These are phyloP conservation scores for Trypanosoma scelopori DNA, from an alignment of 208 protist species.

Conservation along the genomic window DNA sequence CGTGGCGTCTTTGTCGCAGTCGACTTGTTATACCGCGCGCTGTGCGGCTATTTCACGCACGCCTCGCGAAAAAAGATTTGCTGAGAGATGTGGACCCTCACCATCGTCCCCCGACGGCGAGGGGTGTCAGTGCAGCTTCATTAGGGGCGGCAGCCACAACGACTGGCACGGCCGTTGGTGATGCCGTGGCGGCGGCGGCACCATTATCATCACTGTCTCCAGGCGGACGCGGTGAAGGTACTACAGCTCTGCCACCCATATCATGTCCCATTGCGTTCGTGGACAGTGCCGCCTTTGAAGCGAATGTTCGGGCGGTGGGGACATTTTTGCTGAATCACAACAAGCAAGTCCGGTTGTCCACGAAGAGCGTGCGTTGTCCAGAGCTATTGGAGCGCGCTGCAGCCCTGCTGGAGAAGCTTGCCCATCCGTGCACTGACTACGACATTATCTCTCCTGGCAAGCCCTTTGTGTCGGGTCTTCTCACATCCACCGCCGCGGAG, in stretches of 20 bases:
- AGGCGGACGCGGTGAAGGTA: background rate
- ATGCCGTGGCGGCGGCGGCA: background rate
- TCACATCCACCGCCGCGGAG: constrained; percentile 26
- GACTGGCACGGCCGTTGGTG: too few relatives aligned
- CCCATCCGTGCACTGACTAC: constrained; percentile 8
- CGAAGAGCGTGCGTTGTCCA: constrained; percentile 22
- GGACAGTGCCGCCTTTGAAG: constrained; percentile 21
- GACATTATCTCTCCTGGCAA: constrained; percentile 8
- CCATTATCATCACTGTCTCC: background rate
- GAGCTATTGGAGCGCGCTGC: constrained; percentile 22
- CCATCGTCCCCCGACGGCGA: background rate
- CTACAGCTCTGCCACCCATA: background rate
- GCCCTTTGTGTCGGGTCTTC: constrained; percentile 22
- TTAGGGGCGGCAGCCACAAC: background rate
- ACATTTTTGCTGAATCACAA: constrained; percentile 11
- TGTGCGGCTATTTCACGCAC: constrained; percentile 12
- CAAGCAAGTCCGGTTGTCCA: constrained; percentile 26
- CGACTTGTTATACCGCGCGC: constrained; percentile 8
- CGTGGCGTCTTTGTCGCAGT: constrained; percentile 3
- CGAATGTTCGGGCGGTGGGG: constrained; percentile 25
- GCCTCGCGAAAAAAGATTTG: background rate
- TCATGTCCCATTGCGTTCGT: constrained; percentile 21
- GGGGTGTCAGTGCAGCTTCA: background rate
- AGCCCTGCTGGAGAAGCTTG: constrained; percentile 13
- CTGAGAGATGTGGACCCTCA: background rate